Percentiles rank a stretch among this genome's conserved stretches.
phyloP scores from a whole-genome alignment of 805 yeast genomes.

The Candida insectalens region DNA sequence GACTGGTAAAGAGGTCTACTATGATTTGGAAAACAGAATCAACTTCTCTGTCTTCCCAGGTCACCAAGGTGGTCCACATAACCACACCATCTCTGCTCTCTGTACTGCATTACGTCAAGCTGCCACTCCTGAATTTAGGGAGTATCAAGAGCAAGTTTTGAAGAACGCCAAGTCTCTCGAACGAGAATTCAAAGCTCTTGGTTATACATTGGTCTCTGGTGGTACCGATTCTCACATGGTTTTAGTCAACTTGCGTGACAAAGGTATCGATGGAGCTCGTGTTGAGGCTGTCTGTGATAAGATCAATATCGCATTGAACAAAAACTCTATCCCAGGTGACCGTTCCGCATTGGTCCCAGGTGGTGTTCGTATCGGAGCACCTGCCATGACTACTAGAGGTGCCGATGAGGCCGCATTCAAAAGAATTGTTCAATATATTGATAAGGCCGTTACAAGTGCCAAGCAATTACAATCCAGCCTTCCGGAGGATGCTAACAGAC shows the following conservation, averaged over 20 bases:
- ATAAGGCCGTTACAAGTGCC: slow-evolving; percentile 69
- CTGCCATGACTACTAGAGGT: slow-evolving; percentile 98
- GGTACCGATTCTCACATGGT: slow-evolving; percentile 99
- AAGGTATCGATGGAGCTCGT: slow-evolving; percentile 94
- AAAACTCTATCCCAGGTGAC: slow-evolving; percentile 97
- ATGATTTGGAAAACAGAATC: slow-evolving; percentile 90
- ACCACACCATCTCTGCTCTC: slow-evolving; percentile 95
- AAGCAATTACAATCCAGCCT: slow-evolving; percentile 63
- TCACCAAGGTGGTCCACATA: slow-evolving; percentile 99
- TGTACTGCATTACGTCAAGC: slow-evolving; percentile 97
- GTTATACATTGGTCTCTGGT: slow-evolving; percentile 77
- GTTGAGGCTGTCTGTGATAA: slow-evolving; percentile 92
- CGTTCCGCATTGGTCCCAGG: slow-evolving; percentile 94
- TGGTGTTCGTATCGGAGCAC: slow-evolving; percentile 96
- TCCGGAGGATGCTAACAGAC: slow-evolving; percentile 89
- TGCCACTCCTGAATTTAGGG: slow-evolving; percentile 78
- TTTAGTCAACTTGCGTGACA: slow-evolving; percentile 77
- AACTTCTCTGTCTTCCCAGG: slow-evolving; percentile 99
- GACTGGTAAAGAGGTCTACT: slow-evolving; percentile 84
- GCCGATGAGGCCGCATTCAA: slow-evolving; percentile 79
- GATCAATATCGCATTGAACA: slow-evolving; percentile 91
- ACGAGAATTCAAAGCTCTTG: slow-evolving; percentile 55
- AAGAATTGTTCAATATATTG: slow-evolving; percentile 72
- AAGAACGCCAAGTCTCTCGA: slow-evolving; percentile 84
- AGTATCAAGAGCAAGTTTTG: slow-evolving; percentile 81